These are phyloP conservation scores for Xylaria sp. DNA, from an alignment of 2,329 filamentous ascomycete genomes.

Conservation along the genomic window DNA sequence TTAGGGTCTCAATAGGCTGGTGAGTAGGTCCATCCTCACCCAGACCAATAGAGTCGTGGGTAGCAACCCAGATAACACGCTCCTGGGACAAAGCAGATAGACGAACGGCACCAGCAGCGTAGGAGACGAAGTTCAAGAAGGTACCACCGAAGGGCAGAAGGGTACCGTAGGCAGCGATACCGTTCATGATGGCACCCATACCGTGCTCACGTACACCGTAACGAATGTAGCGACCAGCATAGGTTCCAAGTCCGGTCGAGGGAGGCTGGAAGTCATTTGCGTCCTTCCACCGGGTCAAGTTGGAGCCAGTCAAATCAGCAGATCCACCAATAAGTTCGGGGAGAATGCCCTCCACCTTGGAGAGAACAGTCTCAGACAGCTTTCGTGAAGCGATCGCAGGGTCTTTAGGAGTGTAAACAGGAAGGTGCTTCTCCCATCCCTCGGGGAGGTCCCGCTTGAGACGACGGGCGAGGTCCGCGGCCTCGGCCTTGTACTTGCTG, in stretches of 20 bases:
- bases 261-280: slow-evolving; percentile 98
- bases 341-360: slow-evolving; percentile 82
- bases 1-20: slow-evolving; percentile 97
- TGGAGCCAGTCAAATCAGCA: slow-evolving; percentile 97
- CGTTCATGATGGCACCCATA: slow-evolving; percentile 95
- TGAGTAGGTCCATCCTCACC: slow-evolving; percentile 98
- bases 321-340: slow-evolving; percentile 96
- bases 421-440: slow-evolving; percentile 95
- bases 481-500: slow-evolving; percentile 79
- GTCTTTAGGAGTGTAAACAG: slow-evolving; percentile 88
- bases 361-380: slow-evolving; percentile 92
- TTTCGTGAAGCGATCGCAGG: slow-evolving; percentile 90
- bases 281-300: slow-evolving; percentile 98
- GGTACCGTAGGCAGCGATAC: slow-evolving; percentile 93
- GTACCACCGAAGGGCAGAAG: slow-evolving; percentile 94
- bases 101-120: slow-evolving; percentile 93
- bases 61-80: slow-evolving; percentile 94
- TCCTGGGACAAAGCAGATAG: slow-evolving; percentile 91
- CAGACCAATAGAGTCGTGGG: slow-evolving; percentile 98
- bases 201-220: slow-evolving; percentile 93
- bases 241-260: slow-evolving; percentile 84
- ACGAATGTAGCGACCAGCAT: slow-evolving; percentile 89
- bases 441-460: slow-evolving; percentile 85
- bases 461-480: slow-evolving; percentile 83
- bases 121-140: slow-evolving; percentile 99